Base-by-base conservation (phyloP, 1,284 basidiomycete genomes). In the Lignosus rhinocerotis region DNA sequence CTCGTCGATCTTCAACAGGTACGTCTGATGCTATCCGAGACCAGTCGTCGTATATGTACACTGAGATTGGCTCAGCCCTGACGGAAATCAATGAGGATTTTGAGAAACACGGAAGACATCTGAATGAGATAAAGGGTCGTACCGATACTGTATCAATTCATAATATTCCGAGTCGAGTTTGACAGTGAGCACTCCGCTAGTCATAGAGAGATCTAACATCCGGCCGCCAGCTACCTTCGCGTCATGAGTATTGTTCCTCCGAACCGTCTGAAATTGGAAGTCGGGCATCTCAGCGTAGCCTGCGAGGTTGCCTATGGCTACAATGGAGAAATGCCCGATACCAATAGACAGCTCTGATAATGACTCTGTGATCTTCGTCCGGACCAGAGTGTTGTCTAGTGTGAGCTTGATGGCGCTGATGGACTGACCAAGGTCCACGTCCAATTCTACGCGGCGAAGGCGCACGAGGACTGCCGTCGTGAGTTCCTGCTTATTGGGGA, bases 11-110 rank as follows among this genome's bases (percentile, higher is more conserved):
- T 38, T 77, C 73, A n/a, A 78, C 72, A 44, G 77, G 67, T 14
- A 73, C 61, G 32, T 72, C 66, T 2, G 76, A 66, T 14, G 76
- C 73, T 55, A 82, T 78, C 50, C 76, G 76, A 5, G 83, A 84
- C 93, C 93, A 96, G 68, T 96, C 92, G 66, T 96, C 93, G 61
- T 80, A 84, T 44, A 94, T 85, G 49, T 84, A 83, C 51, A 94
- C 82, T 56, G 83, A 78, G 32, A 93, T 73, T 0, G 94, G 92
- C 67, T 92, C 88, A 25, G 93, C 88, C 42, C 92, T 94, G 59
- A 49, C 17, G 2, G 54, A 14, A 46, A 44, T 51, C 7, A 31
- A 36, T 36, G 36, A 14, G 36, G 6, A 25, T 2, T 25, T 39
- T 50, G 4, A 33, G 44, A 25, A 31, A 50, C 19, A 36, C 9